phyloP scores from a whole-genome alignment of 1,284 basidiomycete genomes.

The Ustilago curta region DNA sequence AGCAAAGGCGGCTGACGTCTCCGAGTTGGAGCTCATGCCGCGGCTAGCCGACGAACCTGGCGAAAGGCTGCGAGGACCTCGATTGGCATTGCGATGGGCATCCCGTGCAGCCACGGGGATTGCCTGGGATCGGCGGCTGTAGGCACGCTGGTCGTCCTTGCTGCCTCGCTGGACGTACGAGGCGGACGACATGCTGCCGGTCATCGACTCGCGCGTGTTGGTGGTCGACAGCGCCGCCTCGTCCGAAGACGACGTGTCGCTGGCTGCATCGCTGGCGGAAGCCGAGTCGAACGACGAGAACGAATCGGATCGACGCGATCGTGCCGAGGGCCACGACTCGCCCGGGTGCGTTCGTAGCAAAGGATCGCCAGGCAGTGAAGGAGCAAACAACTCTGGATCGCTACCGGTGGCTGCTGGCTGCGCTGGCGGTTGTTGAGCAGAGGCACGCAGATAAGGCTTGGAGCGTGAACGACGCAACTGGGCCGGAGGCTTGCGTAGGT shows the following conservation, averaged over 20 bases:
- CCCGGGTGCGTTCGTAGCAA: constrained; percentile 27
- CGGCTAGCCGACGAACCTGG: constrained; percentile 29
- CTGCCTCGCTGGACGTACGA: constrained; percentile 12
- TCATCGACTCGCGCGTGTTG: constrained; percentile 33
- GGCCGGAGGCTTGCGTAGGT: constrained; percentile 24
- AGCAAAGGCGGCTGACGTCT: constrained; percentile 7
- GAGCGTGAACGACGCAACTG: constrained; percentile 47
- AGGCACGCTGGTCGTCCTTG: not conserved
- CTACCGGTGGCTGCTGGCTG: constrained; percentile 6
- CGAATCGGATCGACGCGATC: constrained; percentile 23
- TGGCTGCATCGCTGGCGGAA: constrained; percentile 29
- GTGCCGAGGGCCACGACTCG: constrained; percentile 49
- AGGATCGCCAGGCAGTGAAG: constrained; percentile 48
- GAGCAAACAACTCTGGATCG: constrained; percentile 39
- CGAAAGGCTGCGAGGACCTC: constrained; percentile 13
- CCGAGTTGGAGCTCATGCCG: constrained; percentile 23
- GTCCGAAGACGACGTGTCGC: constrained; percentile 32
- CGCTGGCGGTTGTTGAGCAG: constrained; percentile 16
- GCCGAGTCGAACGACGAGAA: constrained; percentile 27
- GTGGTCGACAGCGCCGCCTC: constrained; percentile 14
- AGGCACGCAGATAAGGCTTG: constrained; percentile 35
- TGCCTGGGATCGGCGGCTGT: constrained; percentile 7
- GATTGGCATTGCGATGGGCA: not conserved
- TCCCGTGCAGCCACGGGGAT: constrained; percentile 14
- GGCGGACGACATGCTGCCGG: constrained; percentile 14